These are phyloP conservation scores for Cladosporium oxysporum DNA, from an alignment of 2,329 filamentous ascomycete genomes.

Conservation along the genomic window DNA sequence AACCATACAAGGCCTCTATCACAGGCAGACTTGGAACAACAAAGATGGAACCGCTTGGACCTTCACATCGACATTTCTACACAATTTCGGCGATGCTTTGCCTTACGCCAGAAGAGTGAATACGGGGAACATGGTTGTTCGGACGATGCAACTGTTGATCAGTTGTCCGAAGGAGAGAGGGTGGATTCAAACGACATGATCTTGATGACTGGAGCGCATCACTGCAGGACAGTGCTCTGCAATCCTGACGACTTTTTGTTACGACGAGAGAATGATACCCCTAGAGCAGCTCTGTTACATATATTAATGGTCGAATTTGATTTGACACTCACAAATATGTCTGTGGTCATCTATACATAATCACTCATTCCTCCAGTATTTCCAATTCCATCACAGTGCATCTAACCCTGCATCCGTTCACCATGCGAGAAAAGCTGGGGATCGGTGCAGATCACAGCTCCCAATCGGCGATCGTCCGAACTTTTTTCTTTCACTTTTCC, in stretches of 20 bases:
- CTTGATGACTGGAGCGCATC: conserved; percentile 2
- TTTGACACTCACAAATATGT: not conserved
- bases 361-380: not conserved
- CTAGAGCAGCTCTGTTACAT: not conserved
- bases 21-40: not conserved
- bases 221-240: conserved; percentile 9
- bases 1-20: not conserved
- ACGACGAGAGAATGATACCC: conserved; percentile 13
- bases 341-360: not conserved
- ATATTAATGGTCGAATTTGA: not conserved
- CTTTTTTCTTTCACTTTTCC: not conserved
- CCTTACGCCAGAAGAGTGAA: not conserved
- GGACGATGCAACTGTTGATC: not conserved
- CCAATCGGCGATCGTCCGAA: not conserved
- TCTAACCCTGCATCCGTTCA: not conserved
- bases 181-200: conserved; percentile 4
- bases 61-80: not conserved
- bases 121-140: not conserved
- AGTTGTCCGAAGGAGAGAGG: not conserved
- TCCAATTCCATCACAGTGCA: not conserved
- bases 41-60: not conserved
- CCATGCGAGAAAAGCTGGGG: not conserved
- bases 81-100: not conserved
- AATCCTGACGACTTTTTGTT: conserved; percentile 4
- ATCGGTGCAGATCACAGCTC: not conserved